Percentiles rank a stretch among this genome's conserved stretches.
These are phyloP conservation scores for Candida cerambycidarum DNA, from an alignment of 805 yeast genomes.

Conservation along the genomic window DNA sequence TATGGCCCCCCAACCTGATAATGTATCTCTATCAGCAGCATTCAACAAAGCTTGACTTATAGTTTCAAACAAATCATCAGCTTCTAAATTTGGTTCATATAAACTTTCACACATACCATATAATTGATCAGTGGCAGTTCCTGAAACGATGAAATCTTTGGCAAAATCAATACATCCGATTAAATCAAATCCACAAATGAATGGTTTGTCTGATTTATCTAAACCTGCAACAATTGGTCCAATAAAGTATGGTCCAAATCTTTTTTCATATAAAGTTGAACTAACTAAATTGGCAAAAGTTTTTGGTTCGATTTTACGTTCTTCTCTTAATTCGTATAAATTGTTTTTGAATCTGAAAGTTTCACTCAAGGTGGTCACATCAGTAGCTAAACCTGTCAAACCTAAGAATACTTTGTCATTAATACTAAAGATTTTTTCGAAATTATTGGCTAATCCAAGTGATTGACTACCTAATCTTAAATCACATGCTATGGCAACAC, in stretches of 20 bases:
- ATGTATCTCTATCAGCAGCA: constrained; percentile 96
- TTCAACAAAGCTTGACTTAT: constrained; percentile 89
- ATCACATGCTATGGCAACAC: constrained; percentile 97
- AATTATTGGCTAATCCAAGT: constrained; percentile 85
- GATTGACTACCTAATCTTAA: constrained; percentile 92
- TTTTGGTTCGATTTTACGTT: constrained; percentile 87
- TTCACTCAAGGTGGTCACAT: constrained; percentile 82
- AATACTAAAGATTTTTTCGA: constrained; percentile 86
- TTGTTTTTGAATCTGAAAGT: constrained; percentile 82
- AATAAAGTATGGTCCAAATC: constrained; percentile 95
- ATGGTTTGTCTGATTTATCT: constrained; percentile 79
- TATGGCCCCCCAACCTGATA: constrained; percentile 98
- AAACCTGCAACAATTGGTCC: constrained; percentile 97
- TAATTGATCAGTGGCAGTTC: constrained; percentile 95
- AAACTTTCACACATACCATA: constrained; percentile 98
- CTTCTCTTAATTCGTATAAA: constrained; percentile 86
- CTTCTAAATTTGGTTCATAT: constrained; percentile 89
- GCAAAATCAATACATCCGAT: constrained; percentile 97
- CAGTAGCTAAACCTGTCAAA: constrained; percentile 93
- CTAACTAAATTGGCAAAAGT: constrained; percentile 92
- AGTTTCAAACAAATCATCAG: constrained; percentile 95
- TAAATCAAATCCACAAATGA: constrained; percentile 90
- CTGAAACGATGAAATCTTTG: constrained; percentile 90
- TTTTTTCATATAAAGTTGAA: constrained; percentile 81
- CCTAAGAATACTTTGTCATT: constrained; percentile 84